These are phyloP conservation scores for Boletus rex-veris DNA, from an alignment of 768 basidiomycete genomes.

Conservation along the genomic window DNA sequence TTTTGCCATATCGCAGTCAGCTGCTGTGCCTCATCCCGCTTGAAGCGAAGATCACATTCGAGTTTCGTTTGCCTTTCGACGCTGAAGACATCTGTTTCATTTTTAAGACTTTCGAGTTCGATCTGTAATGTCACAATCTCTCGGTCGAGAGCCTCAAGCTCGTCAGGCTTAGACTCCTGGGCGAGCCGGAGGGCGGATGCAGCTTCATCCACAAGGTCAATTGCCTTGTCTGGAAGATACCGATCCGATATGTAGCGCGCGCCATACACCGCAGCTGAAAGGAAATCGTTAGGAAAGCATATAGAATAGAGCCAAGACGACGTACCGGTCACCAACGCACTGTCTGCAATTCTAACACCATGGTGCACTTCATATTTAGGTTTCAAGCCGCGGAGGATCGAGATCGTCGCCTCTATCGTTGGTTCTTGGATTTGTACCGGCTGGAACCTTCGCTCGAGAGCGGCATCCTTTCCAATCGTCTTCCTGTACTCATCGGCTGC, in stretches of 20 bases:
- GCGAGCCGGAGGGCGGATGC: conserved; percentile 82
- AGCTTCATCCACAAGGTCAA: conserved; percentile 92
- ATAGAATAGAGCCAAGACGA: not conserved
- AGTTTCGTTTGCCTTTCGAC: conserved; percentile 68
- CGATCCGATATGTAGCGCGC: conserved; percentile 85
- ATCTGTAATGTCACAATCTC: conserved; percentile 86
- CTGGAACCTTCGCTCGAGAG: conserved; percentile 88
- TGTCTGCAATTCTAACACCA: conserved; percentile 88
- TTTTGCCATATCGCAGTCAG: conserved; percentile 71
- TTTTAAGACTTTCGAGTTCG: conserved; percentile 85
- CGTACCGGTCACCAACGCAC: conserved; percentile 79
- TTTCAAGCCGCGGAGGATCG: conserved; percentile 85
- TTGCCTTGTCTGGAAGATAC: conserved; percentile 87
- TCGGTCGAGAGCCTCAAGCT: conserved; percentile 76
- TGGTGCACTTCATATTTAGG: conserved; percentile 87
- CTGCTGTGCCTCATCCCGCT: conserved; percentile 58
- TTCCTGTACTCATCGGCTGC: conserved; percentile 82
- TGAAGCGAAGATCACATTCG: conserved; percentile 57
- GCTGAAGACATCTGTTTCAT: conserved; percentile 82
- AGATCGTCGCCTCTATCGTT: conserved; percentile 77
- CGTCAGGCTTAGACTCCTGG: conserved; percentile 85
- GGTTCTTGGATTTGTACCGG: conserved; percentile 88
- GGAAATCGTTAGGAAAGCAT: not conserved
- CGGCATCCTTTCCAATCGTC: conserved; percentile 88
- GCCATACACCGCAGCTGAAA: conserved; percentile 73